phyloP scores from a whole-genome alignment of 2,329 filamentous ascomycete species.

The Hypoxylon sp. region DNA sequence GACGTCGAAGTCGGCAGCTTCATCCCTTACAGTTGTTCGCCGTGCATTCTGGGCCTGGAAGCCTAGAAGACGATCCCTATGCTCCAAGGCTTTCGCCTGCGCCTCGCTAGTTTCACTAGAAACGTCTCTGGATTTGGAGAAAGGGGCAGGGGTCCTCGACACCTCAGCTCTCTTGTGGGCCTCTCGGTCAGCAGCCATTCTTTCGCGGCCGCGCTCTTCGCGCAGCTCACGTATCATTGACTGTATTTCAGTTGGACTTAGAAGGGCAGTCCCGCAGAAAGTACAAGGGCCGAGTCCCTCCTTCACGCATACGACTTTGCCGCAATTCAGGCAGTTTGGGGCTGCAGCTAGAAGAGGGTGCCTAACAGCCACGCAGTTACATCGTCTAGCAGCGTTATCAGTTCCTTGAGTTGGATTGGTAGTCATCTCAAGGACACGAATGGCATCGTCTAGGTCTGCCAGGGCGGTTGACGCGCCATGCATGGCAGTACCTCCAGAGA shows the following conservation, averaged over 20 bases:
- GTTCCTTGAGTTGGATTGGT: constrained; percentile 82
- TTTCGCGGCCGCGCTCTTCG: constrained; percentile 88
- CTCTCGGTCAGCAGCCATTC: constrained; percentile 84
- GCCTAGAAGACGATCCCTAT: constrained; percentile 83
- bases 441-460: constrained; percentile 82
- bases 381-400: constrained; percentile 74
- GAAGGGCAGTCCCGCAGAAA: constrained; percentile 82
- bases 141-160: constrained; percentile 71
- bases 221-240: constrained; percentile 87
- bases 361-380: constrained; percentile 88
- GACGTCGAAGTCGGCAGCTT: constrained; percentile 77
- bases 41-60: constrained; percentile 90
- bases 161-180: constrained; percentile 77
- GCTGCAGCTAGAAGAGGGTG: constrained; percentile 92
- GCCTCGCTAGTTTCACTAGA: constrained; percentile 65
- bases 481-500: constrained; percentile 85
- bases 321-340: constrained; percentile 92
- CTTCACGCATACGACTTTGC: constrained; percentile 94
- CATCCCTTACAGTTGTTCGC: constrained; percentile 87
- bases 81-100: constrained; percentile 78
- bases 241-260: constrained; percentile 81
- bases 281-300: constrained; percentile 96
- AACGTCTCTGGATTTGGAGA: constrained; percentile 63
- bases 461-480: constrained; percentile 83
- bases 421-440: constrained; percentile 89